A percentile compares a stretch with the other conserved stretches of the same genome.
Evolutionary conservation across 139 green algal species (phyloP).

Genomic region (Pleodorina starrii): DNA sequence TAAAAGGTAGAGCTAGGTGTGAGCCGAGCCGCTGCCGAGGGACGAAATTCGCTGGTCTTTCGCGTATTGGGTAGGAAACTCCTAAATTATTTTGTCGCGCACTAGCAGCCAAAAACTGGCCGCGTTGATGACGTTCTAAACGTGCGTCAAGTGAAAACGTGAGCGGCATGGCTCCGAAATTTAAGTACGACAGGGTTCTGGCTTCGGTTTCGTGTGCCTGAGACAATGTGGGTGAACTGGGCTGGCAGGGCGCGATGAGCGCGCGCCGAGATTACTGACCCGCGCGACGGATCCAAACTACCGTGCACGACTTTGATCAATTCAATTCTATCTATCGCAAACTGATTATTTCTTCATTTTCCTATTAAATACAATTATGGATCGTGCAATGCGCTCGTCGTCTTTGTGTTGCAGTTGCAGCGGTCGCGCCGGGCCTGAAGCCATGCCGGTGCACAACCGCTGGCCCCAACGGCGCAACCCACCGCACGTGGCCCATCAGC

Average conservation of each 20-base stretch:
- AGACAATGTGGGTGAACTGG: neutral
- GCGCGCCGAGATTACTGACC: neutral
- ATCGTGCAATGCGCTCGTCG: neutral
- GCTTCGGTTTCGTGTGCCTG: neutral
- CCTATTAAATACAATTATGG: neutral
- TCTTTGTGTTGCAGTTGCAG: neutral
- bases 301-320: neutral
- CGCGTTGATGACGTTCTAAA: neutral
- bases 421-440: neutral
- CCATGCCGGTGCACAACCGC: neutral
- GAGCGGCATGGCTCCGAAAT: conserved; percentile 3
- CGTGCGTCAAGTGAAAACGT: conserved; percentile 7
- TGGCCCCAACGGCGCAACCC: neutral
- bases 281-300: neutral
- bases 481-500: neutral
- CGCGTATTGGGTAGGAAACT: neutral
- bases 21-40: neutral
- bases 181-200: conserved; percentile 13
- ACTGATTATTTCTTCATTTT: neutral
- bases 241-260: neutral
- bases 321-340: too few relatives aligned
- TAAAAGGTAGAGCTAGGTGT: neutral
- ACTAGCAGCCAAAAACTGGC: neutral
- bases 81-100: neutral
- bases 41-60: neutral